These are phyloP conservation scores for Pseudonectria foliicola DNA, from an alignment of 2,329 filamentous ascomycete genomes.

Conservation along the genomic window DNA sequence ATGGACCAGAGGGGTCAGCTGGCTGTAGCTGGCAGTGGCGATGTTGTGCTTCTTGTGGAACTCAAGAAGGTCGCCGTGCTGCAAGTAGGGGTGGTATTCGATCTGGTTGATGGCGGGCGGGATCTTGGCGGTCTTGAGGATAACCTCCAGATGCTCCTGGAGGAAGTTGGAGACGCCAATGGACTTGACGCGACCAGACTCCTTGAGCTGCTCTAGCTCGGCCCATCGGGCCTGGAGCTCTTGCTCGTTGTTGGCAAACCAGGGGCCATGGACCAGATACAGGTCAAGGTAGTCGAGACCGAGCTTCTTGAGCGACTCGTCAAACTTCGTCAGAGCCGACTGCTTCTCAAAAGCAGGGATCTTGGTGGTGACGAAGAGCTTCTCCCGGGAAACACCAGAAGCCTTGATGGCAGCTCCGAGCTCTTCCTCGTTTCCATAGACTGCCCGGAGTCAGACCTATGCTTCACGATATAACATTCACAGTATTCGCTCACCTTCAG, in stretches of 20 bases:
- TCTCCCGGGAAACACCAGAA: slow-evolving; percentile 54
- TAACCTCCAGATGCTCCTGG: slow-evolving; percentile 45
- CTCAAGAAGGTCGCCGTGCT: slow-evolving; percentile 52
- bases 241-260: slow-evolving; percentile 39
- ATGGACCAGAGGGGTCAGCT: slow-evolving; percentile 43
- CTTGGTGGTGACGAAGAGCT: slow-evolving; percentile 64
- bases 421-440: slow-evolving; percentile 60
- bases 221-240: slow-evolving; percentile 54
- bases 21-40: slow-evolving; percentile 47
- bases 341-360: slow-evolving; percentile 34
- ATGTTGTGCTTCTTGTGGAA: slow-evolving; percentile 54
- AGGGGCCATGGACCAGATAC: slow-evolving; percentile 58
- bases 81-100: slow-evolving; percentile 71
- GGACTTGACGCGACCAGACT: slow-evolving; percentile 55
- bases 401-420: slow-evolving; percentile 65
- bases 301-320: slow-evolving; percentile 57
- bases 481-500: slow-evolving; percentile 47
- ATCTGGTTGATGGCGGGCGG: slow-evolving; percentile 71
- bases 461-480: no score
- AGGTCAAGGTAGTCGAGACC: slow-evolving; percentile 65
- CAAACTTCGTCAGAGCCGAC: slow-evolving; percentile 43
- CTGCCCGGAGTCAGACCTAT: slow-evolving; percentile 25
- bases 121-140: slow-evolving; percentile 53
- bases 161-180: slow-evolving; percentile 77
- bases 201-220: slow-evolving; percentile 58